Conservation (phyloP, 2,329 filamentous ascomycete species). For the Fusarium vanettenii region DNA sequence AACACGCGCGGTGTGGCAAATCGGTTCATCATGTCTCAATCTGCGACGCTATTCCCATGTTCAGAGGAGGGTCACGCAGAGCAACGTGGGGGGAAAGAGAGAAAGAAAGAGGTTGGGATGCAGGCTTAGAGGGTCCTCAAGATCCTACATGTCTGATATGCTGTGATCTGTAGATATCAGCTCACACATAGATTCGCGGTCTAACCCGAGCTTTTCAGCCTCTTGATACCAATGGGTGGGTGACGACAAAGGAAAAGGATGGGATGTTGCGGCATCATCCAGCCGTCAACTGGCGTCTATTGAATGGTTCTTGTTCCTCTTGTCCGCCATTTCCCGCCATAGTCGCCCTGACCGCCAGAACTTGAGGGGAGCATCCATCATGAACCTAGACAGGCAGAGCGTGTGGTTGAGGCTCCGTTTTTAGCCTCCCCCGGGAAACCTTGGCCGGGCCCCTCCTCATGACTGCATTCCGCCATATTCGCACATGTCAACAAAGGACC, state of each 20-base stretch:
- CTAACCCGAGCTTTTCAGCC: background rate
- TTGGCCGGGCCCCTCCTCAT: background rate
- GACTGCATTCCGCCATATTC: conserved; percentile 9
- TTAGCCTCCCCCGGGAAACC: background rate
- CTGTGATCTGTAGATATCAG: background rate
- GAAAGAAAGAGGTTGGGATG: conserved; percentile 10
- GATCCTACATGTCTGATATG: conserved; percentile 1
- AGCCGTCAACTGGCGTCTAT: conserved; percentile 16
- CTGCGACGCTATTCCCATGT: conserved; percentile 35
- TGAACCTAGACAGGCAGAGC: background rate
- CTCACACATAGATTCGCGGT: background rate
- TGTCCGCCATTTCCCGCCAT: conserved; percentile 11
- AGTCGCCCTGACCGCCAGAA: conserved; percentile 4
- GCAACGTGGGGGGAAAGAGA: conserved; percentile 28
- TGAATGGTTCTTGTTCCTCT: conserved; percentile 10
- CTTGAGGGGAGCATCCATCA: background rate
- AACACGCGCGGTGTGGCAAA: conserved; percentile 24
- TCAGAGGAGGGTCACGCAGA: conserved; percentile 23
- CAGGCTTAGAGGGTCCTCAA: background rate
- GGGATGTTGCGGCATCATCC: conserved; percentile 18
- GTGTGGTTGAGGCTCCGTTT: conserved; percentile 30
- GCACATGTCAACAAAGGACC: conserved; percentile 20
- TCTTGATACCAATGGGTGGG: background rate
- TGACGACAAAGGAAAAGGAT: background rate
- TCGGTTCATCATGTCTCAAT: conserved; percentile 31